Evolutionary conservation across 352 stramenopile species (phyloP), one percentile per base, ranked within the genome.

Genomic region (Salisapilia sapeloensis): DNA sequence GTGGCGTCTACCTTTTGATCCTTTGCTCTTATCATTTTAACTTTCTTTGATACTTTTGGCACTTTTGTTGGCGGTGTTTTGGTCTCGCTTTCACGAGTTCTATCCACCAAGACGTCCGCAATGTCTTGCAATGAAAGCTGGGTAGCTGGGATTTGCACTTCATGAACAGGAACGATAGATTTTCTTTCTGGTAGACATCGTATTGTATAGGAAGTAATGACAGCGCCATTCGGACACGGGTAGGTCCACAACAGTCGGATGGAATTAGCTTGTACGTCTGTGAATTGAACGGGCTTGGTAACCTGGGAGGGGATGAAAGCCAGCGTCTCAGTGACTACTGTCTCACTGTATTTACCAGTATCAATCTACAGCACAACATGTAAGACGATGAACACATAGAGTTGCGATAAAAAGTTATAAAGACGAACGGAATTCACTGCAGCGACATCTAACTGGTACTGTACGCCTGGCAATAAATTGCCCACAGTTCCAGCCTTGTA

Each of bases 241-340:
- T 50, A 35, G 2, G 42, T 48, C 70, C 70, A 85, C 11, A 42
- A 49, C 2, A 85, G 38, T 2, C 49, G 46, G 16, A 85, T 54
- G 2, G 39, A 57, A 2, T 47, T 58, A 6, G 70, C 41, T 24
- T 44, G 29, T 2, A 53, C 40, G 15, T 70, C 47, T 4, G 32
- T 33, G 26, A 60, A 42, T 6, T 64, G 44, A 2, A 71, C 50
- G 0, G 56, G 35, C 11, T 50, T 52, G 0, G 62, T 48, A 10
- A 84, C 52, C 29, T 52, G 47, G 2, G 60, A 72, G 1, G 70
- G 65, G 2, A 69, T 37, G 39, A 72, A 85, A 3, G 69, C 65
- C 6, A 80, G 49, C 1, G 69, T 85, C 29, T 76, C 60, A 3
- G 50, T 31, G 1, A 49, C 35, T 1, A 60, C 74, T n/a, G 42